A percentile compares a stretch with the other conserved stretches of the same genome.
phyloP scores from a whole-genome alignment of 495 filamentous ascomycete genomes.

The Lophiostoma macrostomum region DNA sequence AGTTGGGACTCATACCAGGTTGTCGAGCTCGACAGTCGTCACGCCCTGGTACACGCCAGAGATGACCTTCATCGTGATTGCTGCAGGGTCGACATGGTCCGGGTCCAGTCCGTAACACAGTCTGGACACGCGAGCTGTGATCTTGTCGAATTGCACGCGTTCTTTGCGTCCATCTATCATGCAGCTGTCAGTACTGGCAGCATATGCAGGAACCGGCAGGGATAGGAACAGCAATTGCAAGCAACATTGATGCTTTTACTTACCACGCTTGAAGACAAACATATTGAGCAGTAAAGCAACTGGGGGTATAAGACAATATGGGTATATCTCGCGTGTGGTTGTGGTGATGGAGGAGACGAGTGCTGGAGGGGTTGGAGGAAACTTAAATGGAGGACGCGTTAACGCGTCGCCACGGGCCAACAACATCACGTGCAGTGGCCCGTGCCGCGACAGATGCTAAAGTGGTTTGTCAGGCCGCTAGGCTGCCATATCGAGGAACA shows the following conservation, averaged over 20 bases:
- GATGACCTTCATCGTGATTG: slow-evolving; percentile 98
- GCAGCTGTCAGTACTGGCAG: slow-evolving; percentile 7
- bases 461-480: slow-evolving; percentile 1
- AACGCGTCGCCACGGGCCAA: slow-evolving; percentile 2
- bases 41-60: slow-evolving; percentile 99
- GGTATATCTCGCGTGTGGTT: slow-evolving; percentile 13
- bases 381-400: slow-evolving; percentile 24
- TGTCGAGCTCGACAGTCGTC: slow-evolving; percentile 91
- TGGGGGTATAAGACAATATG: slow-evolving; percentile 7
- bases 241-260: slow-evolving; percentile 33
- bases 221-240: slow-evolving; percentile 36
- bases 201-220: slow-evolving; percentile 4
- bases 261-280: slow-evolving; percentile 73
- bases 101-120: slow-evolving; percentile 95
- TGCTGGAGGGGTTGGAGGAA: slow-evolving; percentile 4
- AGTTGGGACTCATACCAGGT: slow-evolving; percentile 64
- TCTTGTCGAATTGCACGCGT: slow-evolving; percentile 99
- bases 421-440: slow-evolving; percentile 3
- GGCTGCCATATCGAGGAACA: too few relatives aligned
- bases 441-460: background rate
- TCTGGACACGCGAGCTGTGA: slow-evolving; percentile 94
- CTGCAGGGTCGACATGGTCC: slow-evolving; percentile 95
- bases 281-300: slow-evolving; percentile 42
- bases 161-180: slow-evolving; percentile 95
- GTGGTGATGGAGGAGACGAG: slow-evolving; percentile 17